Evolutionary conservation across 371 early-diverging fungal genomes (phyloP).

Genomic region (Mortierella sp.): DNA sequence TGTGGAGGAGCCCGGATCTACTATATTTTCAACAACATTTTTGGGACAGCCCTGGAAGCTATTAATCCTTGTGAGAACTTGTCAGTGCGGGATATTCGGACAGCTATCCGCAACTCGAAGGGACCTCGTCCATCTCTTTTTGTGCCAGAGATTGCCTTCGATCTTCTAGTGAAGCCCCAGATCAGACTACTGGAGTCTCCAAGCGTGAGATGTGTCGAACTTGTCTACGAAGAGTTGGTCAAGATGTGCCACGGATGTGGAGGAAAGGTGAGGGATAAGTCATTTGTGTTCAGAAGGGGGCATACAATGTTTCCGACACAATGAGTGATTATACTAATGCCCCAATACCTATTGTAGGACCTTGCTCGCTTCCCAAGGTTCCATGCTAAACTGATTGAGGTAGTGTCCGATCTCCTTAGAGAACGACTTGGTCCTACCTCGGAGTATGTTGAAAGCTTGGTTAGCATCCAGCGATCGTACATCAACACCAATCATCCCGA

Average conservation of each 20-base stretch:
- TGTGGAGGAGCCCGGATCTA: conserved; percentile 92
- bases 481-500: conserved; percentile 95
- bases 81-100: conserved; percentile 85
- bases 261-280: too few species aligned
- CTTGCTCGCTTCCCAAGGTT: conserved; percentile 84
- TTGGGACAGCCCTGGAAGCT: conserved; percentile 80
- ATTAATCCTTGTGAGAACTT: conserved; percentile 83
- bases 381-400: conserved; percentile 79
- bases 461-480: conserved; percentile 88
- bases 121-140: conserved; percentile 90
- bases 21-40: conserved; percentile 90
- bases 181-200: conserved; percentile 85
- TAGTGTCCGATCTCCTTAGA: conserved; percentile 82
- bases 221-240: conserved; percentile 90
- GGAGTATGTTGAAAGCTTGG: conserved; percentile 81
- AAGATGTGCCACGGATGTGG: conserved; percentile 90
- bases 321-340: not conserved
- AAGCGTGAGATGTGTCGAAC: conserved; percentile 83
- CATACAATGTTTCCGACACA: not conserved
- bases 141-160: conserved; percentile 93
- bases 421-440: conserved; percentile 81
- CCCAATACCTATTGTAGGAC: conserved; percentile 56
- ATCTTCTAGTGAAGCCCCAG: conserved; percentile 86
- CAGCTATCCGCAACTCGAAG: conserved; percentile 90
- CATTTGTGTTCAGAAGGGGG: too few species aligned